Conservation (phyloP, 768 basidiomycete genomes). For the Boletus speciosus region DNA sequence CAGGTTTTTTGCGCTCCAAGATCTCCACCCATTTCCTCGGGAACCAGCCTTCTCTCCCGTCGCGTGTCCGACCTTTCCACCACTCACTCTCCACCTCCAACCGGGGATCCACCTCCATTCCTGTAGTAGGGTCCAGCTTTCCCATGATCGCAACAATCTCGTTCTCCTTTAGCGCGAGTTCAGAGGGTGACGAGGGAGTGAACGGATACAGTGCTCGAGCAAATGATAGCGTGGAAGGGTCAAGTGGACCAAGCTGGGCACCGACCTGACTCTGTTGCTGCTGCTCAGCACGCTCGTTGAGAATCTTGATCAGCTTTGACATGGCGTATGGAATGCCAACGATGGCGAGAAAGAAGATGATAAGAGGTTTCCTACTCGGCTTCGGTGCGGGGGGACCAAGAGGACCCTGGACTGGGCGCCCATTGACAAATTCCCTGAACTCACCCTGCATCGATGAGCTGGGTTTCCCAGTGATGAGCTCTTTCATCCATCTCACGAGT, state of each 20-base stretch:
- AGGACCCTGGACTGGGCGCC: slow-evolving; percentile 54
- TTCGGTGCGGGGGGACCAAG: slow-evolving; percentile 42
- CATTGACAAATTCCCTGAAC: slow-evolving; percentile 74
- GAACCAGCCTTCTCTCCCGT: slow-evolving; percentile 94
- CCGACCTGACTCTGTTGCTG: slow-evolving; percentile 40
- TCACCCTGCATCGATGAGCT: slow-evolving; percentile 53
- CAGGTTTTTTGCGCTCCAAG: slow-evolving; percentile 44
- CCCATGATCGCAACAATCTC: slow-evolving; percentile 92
- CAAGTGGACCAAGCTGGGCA: slow-evolving; percentile 49
- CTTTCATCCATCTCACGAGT: slow-evolving; percentile 80
- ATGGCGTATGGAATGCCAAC: slow-evolving; percentile 93
- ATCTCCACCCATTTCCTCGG: slow-evolving; percentile 85
- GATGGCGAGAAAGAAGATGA: slow-evolving; percentile 91
- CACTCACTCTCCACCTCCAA: slow-evolving; percentile 67
- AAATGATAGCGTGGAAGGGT: slow-evolving; percentile 80
- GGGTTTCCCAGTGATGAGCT: slow-evolving; percentile 48
- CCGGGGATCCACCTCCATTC: slow-evolving; percentile 64
- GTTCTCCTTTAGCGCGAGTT: slow-evolving; percentile 79
- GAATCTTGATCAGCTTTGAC: slow-evolving; percentile 79
- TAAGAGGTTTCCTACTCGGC: slow-evolving; percentile 83
- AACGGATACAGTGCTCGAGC: slow-evolving; percentile 82
- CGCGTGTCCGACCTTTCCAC: slow-evolving; percentile 93
- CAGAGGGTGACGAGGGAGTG: slow-evolving; percentile 65
- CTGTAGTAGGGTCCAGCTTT: slow-evolving; percentile 68
- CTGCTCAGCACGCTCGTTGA: slow-evolving; percentile 59